Evolutionary conservation across 2,329 filamentous ascomycete genomes (phyloP).

Genomic region (Aureobasidium pullulans): DNA sequence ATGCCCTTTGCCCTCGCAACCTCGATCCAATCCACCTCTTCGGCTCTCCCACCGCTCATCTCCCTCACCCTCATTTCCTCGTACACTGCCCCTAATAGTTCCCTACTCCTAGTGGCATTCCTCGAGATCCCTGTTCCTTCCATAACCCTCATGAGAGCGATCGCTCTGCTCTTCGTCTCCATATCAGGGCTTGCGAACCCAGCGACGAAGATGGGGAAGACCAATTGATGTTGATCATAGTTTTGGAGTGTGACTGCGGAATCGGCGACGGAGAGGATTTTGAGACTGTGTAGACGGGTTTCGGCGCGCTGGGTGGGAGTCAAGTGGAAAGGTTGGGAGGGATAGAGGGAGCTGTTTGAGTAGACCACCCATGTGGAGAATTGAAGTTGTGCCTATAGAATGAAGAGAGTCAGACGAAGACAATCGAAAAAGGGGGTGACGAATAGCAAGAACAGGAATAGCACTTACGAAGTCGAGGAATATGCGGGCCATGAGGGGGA

Average conservation of each 20-base stretch:
- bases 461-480: slow-evolving; percentile 39
- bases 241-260: slow-evolving; percentile 32
- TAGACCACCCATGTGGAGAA: slow-evolving; percentile 37
- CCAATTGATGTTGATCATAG: slow-evolving; percentile 38
- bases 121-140: slow-evolving; percentile 43
- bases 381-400: slow-evolving; percentile 11
- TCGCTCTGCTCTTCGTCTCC: slow-evolving; percentile 38
- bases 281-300: slow-evolving; percentile 36
- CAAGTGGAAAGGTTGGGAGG: slow-evolving; percentile 41
- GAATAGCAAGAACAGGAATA: slow-evolving; percentile 13
- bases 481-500: slow-evolving; percentile 21
- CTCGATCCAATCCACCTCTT: slow-evolving; percentile 45
- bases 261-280: slow-evolving; percentile 40
- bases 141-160: slow-evolving; percentile 43
- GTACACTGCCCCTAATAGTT: slow-evolving; percentile 41
- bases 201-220: slow-evolving; percentile 50
- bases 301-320: slow-evolving; percentile 33
- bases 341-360: slow-evolving; percentile 48
- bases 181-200: slow-evolving; percentile 37
- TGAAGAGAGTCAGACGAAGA: neutral
- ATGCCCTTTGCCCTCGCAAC: slow-evolving; percentile 40
- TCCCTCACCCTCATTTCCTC: slow-evolving; percentile 40
- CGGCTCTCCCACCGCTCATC: slow-evolving; percentile 32
- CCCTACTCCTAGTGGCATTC: slow-evolving; percentile 39
- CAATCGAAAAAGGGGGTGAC: neutral